These are phyloP conservation scores for Ophiosphaerella narmari DNA, from an alignment of 2,329 filamentous ascomycete genomes.

Conservation along the genomic window DNA sequence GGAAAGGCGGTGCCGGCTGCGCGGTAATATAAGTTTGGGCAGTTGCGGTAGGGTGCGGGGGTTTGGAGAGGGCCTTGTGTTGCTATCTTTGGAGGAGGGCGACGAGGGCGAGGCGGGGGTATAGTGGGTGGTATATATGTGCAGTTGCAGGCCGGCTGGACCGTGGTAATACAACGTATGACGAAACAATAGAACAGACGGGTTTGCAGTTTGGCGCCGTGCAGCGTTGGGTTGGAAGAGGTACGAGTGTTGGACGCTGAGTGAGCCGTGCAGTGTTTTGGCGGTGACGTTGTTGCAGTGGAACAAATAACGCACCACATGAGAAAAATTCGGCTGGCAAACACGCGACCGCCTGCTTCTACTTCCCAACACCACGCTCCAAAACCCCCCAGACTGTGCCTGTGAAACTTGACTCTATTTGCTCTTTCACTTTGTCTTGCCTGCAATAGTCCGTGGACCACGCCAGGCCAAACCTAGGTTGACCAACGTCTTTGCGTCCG, in stretches of 20 bases:
- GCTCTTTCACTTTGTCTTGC: conserved; percentile 9
- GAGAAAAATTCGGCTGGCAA: conserved; percentile 14
- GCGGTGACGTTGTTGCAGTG: conserved; percentile 20
- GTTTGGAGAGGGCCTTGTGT: background rate
- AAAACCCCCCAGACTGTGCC: conserved; percentile 1
- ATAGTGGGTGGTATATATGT: background rate
- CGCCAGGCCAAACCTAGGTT: background rate
- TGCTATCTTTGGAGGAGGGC: conserved; percentile 7
- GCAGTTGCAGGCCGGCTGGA: background rate
- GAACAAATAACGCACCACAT: conserved; percentile 20
- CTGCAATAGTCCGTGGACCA: conserved; percentile 1
- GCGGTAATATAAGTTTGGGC: conserved; percentile 31
- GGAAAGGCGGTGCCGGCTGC: background rate
- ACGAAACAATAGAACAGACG: too few relatives aligned
- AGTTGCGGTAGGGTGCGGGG: background rate
- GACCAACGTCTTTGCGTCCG: background rate
- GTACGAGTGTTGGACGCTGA: background rate
- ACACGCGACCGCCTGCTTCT: conserved; percentile 19
- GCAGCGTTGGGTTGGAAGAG: too few relatives aligned
- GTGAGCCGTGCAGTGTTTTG: conserved; percentile 15
- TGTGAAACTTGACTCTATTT: conserved; percentile 4
- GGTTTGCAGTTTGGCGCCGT: too few relatives aligned
- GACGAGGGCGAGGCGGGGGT: conserved; percentile 1
- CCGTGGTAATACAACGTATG: conserved; percentile 3
- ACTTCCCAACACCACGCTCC: conserved; percentile 7